These are phyloP conservation scores for Hortaea werneckii DNA, from an alignment of 2,329 filamentous ascomycete species.

Conservation along the genomic window DNA sequence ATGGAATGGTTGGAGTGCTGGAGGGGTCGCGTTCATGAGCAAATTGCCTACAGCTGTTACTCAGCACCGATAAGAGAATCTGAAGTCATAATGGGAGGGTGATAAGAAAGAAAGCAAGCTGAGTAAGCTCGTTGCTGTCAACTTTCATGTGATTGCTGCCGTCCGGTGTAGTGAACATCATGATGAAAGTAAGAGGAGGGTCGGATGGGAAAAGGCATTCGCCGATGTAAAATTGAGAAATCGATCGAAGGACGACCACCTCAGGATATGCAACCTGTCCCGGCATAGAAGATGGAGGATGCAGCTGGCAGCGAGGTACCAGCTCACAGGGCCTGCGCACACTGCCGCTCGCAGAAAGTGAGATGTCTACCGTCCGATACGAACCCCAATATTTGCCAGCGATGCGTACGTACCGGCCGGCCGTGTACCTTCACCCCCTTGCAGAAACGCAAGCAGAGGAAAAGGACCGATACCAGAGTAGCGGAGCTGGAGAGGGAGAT, in stretches of 20 bases:
- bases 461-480: slow-evolving; percentile 36
- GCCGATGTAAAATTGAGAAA: neutral
- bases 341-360: slow-evolving; percentile 35
- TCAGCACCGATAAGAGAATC: too few species aligned
- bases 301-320: slow-evolving; percentile 8
- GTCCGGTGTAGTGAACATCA: too few species aligned
- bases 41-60: too few species aligned
- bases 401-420: slow-evolving; percentile 31
- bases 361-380: slow-evolving; percentile 28
- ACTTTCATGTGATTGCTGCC: too few species aligned
- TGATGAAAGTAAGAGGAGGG: too few species aligned
- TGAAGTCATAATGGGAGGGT: too few species aligned
- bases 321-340: slow-evolving; percentile 31
- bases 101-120: too few species aligned
- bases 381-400: slow-evolving; percentile 26
- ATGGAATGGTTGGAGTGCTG: too few species aligned
- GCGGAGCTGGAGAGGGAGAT: slow-evolving; percentile 37
- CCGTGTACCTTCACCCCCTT: slow-evolving; percentile 31
- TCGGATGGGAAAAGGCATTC: neutral
- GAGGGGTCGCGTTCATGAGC: too few species aligned
- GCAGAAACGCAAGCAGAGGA: slow-evolving; percentile 34
- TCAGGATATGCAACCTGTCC: neutral
- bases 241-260: neutral
- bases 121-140: too few species aligned
- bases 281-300: neutral